Base-by-base conservation (phyloP, 2,329 filamentous ascomycete species). In the Ceratocystis lukuohia region DNA sequence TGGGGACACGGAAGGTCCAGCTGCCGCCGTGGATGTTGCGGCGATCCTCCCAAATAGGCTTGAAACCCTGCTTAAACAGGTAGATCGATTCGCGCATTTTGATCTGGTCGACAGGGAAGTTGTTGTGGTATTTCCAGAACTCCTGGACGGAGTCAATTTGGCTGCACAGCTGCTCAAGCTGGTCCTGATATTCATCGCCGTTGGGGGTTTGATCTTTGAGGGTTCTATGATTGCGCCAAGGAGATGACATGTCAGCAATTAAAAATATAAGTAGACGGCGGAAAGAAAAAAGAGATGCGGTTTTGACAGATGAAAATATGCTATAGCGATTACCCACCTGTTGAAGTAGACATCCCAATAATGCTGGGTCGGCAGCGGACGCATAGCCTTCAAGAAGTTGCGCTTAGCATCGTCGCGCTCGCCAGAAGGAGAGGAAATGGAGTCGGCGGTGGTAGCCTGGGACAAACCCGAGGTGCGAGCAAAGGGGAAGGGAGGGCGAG, bases 1-100 rank as follows among this genome's bases (percentile, higher is more conserved):
- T 96, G 69, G 87, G 86, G 57, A 96, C 87, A 63, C 92, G 86
- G 76, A 97, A 96, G 25, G 91, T 95, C 91, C 91, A 96, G 74
- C 88, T 88, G 62, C 93, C 93, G 64, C 93, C 93, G 69, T 86
- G 82, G 68, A 88, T 80, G 76, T 96, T 96, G 72, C 94, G 86
- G 50, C 89, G 84, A 74, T 97, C 93, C 77, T 91, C 88, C 88
- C 88, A 91, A 70, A 91, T 79, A 66, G 88, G 88, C 69, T 82
- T 83, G 75, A 90, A 89, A 45, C 88, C 88, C 69, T 84, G 80
- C 75, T 91, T 91, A 80, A 91, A 91, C 70, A 92, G 81, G 74
- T 91, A 89, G 70, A 91, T 82, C 59, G 85, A 88, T 76, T 91
- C 88, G 72, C 87, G 85, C 79, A 88, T 85, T 75, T 87, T 87